phyloP scores from a whole-genome alignment of 257 asterid genomes.

The Thymus quinquecostatus region DNA sequence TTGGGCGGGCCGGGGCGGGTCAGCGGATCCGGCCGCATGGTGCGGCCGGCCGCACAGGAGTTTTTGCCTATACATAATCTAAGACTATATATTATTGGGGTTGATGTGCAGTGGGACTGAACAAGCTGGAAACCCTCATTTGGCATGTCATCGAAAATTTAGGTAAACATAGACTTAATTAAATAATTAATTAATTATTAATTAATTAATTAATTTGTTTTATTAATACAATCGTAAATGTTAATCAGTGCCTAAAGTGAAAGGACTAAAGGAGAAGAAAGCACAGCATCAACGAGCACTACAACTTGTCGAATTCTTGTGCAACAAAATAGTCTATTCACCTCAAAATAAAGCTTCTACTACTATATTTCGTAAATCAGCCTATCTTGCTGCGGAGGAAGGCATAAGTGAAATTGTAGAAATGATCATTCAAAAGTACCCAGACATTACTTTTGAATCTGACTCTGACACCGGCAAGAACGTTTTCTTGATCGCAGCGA shows the following conservation, averaged over 20 bases:
- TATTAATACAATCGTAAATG: neutral
- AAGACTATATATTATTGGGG: too few species aligned
- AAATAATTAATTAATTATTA: too few species aligned
- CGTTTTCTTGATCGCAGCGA: constrained; percentile 17
- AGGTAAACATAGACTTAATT: too few species aligned
- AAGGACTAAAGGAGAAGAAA: neutral
- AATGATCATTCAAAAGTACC: constrained; percentile 6
- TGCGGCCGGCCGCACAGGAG: too few species aligned
- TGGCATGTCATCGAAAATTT: too few species aligned
- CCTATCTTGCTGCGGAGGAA: neutral
- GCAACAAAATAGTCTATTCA: constrained; percentile 1
- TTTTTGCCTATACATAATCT: too few species aligned
- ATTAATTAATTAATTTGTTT: too few species aligned
- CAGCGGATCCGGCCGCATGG: too few species aligned
- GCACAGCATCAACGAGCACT: neutral
- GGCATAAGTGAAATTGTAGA: constrained; percentile 31
- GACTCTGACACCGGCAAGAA: neutral
- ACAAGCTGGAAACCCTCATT: too few species aligned
- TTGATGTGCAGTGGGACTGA: too few species aligned
- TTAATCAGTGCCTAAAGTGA: constrained; percentile 17
- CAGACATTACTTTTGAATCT: neutral
- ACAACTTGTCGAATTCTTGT: neutral
- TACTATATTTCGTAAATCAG: neutral
- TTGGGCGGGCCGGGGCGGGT: too few species aligned
- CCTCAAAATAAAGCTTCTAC: neutral